Base-by-base conservation (phyloP, 139 green algal species). In the Microglena sp. region DNA sequence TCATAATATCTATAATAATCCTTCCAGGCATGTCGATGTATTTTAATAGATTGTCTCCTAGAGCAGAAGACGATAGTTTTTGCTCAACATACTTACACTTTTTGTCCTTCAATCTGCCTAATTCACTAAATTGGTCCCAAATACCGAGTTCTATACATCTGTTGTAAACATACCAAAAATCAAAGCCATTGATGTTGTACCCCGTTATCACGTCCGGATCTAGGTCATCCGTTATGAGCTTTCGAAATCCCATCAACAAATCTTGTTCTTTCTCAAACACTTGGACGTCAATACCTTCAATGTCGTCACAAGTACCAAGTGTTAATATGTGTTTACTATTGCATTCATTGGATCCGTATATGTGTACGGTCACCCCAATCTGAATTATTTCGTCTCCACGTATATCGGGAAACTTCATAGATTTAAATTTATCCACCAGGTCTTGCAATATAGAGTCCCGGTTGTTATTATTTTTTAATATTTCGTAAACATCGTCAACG, bases 151-250 rank as follows among this genome's bases (percentile, higher is more conserved):
- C 68, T 6, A 35, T 2, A 1, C 54, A 54, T 32, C 68, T 54
- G 5, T 56, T 8, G 55, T 70, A 26, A 22, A 75, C 29, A 61
- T 75, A 75, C 1, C 22, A 2, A 28, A 75, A 50, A 61, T 75
- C 68, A 53, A 75, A 75, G 1, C 68, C 68, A 1, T 33, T 45
- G 40, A 72, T 66, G 57, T 72, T 72, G 44, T 66, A 72, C 22
- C 66, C 66, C 5, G 40, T 33, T 3, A 75, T 2, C 1, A 75
- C 5, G 55, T 75, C 68, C 4, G 68, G 68, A 43, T 75, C 68
- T 2, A 53, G 5, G 0, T 56, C 15, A 0, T 1, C 1, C 5
- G 67, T 35, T 6, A 59, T 31, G 44, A 55, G 32, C 4, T 3
- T 1, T 11, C 28, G 26, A 1, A 21, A 74, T 4, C 22, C 27